Evolutionary conservation across 1,284 basidiomycete genomes (phyloP), one percentile per base, ranked within the genome.

Genomic region (Fistulinella cinereoalba): DNA sequence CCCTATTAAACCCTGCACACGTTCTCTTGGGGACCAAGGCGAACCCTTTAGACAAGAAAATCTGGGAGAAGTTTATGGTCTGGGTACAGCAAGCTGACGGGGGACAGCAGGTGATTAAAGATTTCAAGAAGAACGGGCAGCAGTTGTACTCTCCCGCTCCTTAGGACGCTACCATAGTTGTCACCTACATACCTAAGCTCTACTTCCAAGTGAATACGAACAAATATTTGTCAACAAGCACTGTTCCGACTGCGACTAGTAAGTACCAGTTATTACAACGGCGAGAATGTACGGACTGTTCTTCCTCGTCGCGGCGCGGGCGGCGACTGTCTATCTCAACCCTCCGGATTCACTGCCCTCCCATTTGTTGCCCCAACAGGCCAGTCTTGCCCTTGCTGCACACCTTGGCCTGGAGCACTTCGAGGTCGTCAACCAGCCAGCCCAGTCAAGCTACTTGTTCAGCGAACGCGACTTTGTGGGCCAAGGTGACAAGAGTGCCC

Each of bases 351-450:
- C 60, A 8, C 52, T 71, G 29, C 66, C 62, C 3, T 57, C 71
- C 11, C 64, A 51, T 15, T 63, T 81, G n/a, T 72, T 76, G 15
- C 69, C 73, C 21, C 69, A 75, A 28, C 73, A 80, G 46, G 81
- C 82, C 42, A 81, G 76, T 56, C 71, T 76, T 27, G 75, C 72
- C 7, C 70, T 89, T 29, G 76, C 85, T 18, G 78, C 76, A 47
- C 85, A 89, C 58, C 74, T 89, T 15, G 80, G 81, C 19, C 73
- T 90, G 4, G 87, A 88, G 52, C 67, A 68, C 23, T 83, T 82
- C 53, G 83, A 87, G 58, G 68, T 72, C 29, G 57, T 80, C 22
- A 63, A 58, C 44, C 74, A 74, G 50, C 48, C 47, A 49, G 62
- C 43, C 19, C 55, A 48, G 25, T 39, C 66, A n/a, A 44, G 55